Evolutionary conservation across 139 green algal species (phyloP).

Genomic region (Chlamydomonas incerta): DNA sequence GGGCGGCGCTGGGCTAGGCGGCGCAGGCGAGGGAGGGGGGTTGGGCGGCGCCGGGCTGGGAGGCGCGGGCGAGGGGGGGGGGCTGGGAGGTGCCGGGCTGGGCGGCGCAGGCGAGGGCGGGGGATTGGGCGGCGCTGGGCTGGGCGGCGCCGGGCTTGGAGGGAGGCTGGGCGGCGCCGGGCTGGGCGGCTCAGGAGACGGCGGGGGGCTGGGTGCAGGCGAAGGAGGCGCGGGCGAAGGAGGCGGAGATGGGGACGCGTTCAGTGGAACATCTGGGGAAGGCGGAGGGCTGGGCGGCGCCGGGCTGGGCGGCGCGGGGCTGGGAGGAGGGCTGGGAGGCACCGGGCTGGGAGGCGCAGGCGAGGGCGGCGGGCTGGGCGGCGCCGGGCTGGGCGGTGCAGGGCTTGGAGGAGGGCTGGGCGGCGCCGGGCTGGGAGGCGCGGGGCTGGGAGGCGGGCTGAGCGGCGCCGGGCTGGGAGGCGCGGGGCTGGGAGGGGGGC

Average conservation of each 20-base stretch:
- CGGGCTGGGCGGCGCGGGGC: background rate
- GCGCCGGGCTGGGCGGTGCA: background rate
- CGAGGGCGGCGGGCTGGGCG: too few species aligned
- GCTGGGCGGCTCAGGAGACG: too few species aligned
- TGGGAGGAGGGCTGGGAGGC: too few species aligned
- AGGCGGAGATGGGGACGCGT: too few species aligned
- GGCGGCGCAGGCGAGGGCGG: background rate
- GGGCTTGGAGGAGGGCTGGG: too few species aligned
- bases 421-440: background rate
- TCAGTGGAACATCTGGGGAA: too few species aligned
- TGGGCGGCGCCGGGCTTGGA: background rate
- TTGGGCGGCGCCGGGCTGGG: background rate
- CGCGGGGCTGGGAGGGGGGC: background rate
- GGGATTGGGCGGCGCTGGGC: too few species aligned
- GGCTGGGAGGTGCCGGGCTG: background rate
- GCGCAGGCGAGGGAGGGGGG: background rate
- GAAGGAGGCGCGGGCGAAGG: too few species aligned
- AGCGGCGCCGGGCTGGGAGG: background rate
- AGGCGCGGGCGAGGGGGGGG: background rate
- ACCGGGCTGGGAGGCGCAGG: too few species aligned
- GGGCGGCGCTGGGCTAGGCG: background rate
- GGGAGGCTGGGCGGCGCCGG: too few species aligned
- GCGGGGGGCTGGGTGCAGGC: too few species aligned
- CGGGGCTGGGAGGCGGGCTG: background rate
- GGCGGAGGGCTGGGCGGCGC: background rate